Conservation (phyloP, 176 grass and related monocot genomes). For the Leersia perrieri region DNA sequence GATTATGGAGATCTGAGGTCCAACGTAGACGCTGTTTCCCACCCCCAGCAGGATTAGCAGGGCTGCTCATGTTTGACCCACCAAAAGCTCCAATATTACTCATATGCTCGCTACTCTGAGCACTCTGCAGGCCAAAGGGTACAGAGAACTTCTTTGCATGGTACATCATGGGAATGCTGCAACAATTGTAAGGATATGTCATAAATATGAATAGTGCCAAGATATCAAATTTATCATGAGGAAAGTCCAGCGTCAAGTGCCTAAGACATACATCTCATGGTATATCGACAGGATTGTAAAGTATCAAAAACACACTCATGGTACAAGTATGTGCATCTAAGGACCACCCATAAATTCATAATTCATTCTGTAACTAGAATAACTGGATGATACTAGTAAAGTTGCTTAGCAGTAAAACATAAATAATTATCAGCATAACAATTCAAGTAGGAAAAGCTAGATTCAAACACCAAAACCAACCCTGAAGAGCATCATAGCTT, state of each 20-base stretch:
- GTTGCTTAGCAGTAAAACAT: not conserved
- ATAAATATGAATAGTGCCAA: not conserved
- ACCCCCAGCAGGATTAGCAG: slow-evolving; percentile 53
- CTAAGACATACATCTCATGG: not conserved
- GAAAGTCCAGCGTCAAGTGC: not conserved
- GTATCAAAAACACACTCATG: not conserved
- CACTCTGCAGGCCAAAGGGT: slow-evolving; percentile 66
- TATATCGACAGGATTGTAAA: not conserved
- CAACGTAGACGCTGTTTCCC: slow-evolving; percentile 86
- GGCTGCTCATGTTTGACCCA: slow-evolving; percentile 57
- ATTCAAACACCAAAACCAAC: not conserved
- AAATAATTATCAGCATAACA: not conserved
- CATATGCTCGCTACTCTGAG: slow-evolving; percentile 62
- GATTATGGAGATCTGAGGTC: slow-evolving; percentile 95
- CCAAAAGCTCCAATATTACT: slow-evolving; percentile 56
- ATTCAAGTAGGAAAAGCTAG: not conserved
- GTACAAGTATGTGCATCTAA: not conserved
- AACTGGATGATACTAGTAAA: not conserved
- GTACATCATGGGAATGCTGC: slow-evolving; percentile 71
- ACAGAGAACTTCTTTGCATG: slow-evolving; percentile 75
- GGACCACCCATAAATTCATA: not conserved
- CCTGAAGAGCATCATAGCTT: not conserved
- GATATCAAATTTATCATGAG: not conserved
- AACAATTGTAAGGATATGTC: slow-evolving; percentile 29
- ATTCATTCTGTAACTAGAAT: not conserved